These are phyloP conservation scores for Seiridium unicorne DNA, from an alignment of 2,329 filamentous ascomycete species.

Conservation along the genomic window DNA sequence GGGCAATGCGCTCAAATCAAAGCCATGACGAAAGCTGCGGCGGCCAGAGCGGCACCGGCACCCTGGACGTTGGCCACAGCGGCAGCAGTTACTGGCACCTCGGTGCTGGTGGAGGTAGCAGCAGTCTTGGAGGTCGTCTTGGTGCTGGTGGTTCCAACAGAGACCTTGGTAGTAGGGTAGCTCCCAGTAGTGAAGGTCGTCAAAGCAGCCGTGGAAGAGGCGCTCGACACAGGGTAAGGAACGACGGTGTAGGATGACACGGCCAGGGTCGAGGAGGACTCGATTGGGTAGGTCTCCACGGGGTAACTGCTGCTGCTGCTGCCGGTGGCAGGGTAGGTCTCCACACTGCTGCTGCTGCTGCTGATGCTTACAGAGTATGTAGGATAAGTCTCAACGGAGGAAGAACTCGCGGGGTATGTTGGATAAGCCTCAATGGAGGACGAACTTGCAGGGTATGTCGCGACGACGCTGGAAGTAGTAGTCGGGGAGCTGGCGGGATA, in stretches of 20 bases:
- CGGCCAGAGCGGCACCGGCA: conserved; percentile 1
- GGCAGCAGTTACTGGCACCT: conserved; percentile 4
- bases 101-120: not conserved
- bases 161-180: not conserved
- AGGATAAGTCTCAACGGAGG: not conserved
- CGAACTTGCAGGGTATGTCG: not conserved
- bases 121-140: not conserved
- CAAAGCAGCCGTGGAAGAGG: not conserved
- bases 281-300: not conserved
- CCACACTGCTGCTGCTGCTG: not conserved
- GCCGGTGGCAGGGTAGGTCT: not conserved
- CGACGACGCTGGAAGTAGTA: not conserved
- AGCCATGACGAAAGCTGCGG: not conserved
- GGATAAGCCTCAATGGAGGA: not conserved
- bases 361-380: not conserved
- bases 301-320: not conserved
- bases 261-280: not conserved
- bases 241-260: not conserved
- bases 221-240: not conserved
- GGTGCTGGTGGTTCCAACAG: not conserved
- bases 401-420: not conserved
- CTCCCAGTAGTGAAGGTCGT: not conserved
- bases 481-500: not conserved
- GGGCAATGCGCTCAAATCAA: not conserved
- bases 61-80: conserved; percentile 1